Percentiles rank a stretch among this genome's conserved stretches.
Evolutionary conservation across 2,329 filamentous ascomycete genomes (phyloP).

Genomic region (Diaporthe sp.): DNA sequence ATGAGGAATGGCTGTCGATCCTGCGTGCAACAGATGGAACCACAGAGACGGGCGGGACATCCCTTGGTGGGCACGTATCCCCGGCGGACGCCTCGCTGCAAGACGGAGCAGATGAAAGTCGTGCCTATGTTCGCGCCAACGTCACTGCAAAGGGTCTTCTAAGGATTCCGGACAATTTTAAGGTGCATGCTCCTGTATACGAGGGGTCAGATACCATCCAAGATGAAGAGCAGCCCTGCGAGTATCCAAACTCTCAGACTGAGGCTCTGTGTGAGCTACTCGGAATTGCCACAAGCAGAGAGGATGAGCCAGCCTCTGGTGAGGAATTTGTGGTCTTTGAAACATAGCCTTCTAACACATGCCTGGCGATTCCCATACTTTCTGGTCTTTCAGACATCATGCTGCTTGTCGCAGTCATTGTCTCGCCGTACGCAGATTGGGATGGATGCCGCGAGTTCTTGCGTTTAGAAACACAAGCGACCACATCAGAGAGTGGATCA

Average conservation of each 20-base stretch:
- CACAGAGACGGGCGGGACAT: background rate
- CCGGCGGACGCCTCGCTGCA: background rate
- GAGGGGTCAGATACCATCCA: background rate
- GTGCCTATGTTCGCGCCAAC: background rate
- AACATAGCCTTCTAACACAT: no score
- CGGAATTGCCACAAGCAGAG: background rate
- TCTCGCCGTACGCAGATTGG: no score
- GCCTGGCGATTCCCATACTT: no score
- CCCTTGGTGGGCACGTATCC: background rate
- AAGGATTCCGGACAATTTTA: background rate
- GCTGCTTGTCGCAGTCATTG: no score
- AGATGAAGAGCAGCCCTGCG: background rate
- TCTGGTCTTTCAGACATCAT: no score
- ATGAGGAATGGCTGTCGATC: slow-evolving; percentile 21
- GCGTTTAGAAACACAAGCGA: no score
- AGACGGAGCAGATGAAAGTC: background rate
- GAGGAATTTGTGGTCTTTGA: slow-evolving; percentile 14
- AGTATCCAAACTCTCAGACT: slow-evolving; percentile 7
- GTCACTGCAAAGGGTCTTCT: background rate
- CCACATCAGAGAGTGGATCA: no score
- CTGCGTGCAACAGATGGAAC: background rate
- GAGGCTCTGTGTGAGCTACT: slow-evolving; percentile 6
- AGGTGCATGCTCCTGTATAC: background rate
- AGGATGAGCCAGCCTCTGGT: background rate
- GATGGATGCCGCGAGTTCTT: no score